phyloP scores from a whole-genome alignment of 192 early-diverging fungal species.

The Jimgerdemannia lactiflua region DNA sequence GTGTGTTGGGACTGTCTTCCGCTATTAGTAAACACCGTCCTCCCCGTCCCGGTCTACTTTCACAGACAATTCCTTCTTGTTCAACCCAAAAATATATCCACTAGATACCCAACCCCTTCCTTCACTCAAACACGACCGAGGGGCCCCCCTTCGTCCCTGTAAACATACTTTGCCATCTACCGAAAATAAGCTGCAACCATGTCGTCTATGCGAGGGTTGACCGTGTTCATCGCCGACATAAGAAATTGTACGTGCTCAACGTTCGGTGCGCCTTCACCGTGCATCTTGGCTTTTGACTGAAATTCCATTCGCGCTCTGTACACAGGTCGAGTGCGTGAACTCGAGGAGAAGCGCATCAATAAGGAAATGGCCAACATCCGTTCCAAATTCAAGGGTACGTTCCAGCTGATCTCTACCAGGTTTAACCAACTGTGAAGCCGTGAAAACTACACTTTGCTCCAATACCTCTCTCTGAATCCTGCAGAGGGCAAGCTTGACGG shows the following conservation, averaged over 20 bases:
- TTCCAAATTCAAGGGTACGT: slow-evolving; percentile 93
- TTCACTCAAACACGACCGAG: not conserved
- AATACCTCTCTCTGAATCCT: not conserved
- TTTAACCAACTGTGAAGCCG: too few relatives aligned
- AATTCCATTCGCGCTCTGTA: not conserved
- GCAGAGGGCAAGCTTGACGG: slow-evolving; percentile 88
- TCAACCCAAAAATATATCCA: too few relatives aligned
- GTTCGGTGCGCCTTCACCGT: not conserved
- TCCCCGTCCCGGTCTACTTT: not conserved
- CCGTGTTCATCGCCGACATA: slow-evolving; percentile 96
- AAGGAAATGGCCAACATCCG: slow-evolving; percentile 99
- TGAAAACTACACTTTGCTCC: slow-evolving; percentile 3
- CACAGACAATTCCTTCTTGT: too few relatives aligned
- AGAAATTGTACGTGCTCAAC: slow-evolving; percentile 84
- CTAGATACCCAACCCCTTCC: not conserved
- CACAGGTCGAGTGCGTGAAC: slow-evolving; percentile 89
- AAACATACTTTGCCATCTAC: not conserved
- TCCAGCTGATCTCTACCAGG: too few relatives aligned
- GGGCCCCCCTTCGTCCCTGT: not conserved
- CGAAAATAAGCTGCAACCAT: slow-evolving; percentile 6
- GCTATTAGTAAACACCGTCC: not conserved
- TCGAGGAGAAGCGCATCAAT: slow-evolving; percentile 98
- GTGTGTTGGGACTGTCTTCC: not conserved
- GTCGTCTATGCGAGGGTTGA: slow-evolving; percentile 81
- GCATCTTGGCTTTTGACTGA: not conserved